Conservation (phyloP, 805 yeast genomes). For the Kuraishia molischiana region DNA sequence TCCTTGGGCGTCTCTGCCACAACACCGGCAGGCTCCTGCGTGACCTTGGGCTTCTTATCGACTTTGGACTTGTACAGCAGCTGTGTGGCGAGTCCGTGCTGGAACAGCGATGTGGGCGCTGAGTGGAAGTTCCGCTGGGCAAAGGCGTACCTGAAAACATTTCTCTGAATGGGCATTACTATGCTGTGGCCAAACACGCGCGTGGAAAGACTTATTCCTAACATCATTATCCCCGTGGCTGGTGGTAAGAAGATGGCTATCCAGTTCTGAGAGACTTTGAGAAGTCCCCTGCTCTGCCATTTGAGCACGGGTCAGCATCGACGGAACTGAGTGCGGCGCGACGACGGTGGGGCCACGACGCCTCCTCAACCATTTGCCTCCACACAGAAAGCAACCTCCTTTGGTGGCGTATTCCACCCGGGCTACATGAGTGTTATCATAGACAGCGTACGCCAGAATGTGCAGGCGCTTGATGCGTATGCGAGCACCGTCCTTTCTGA, state of each 20-base stretch:
- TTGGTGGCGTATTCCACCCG: too few species aligned
- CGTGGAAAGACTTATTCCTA: neutral
- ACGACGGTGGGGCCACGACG: too few species aligned
- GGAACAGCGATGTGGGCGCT: neutral
- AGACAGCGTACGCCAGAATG: neutral
- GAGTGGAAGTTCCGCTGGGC: neutral
- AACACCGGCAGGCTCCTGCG: neutral
- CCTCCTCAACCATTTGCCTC: neutral
- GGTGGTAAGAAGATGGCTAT: too few species aligned
- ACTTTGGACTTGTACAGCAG: constrained; percentile 1
- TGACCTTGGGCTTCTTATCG: neutral
- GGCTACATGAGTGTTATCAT: neutral
- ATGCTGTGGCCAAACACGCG: neutral
- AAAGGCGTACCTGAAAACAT: neutral
- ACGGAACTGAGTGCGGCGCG: too few species aligned
- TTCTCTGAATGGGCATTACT: too few species aligned
- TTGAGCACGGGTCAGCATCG: too few species aligned
- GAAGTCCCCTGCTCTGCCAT: too few species aligned
- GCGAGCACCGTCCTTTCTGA: neutral
- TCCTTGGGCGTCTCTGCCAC: neutral
- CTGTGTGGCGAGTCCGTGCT: neutral
- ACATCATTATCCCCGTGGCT: too few species aligned
- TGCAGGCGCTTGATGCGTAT: neutral
- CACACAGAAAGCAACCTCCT: too few species aligned
- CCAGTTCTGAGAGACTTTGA: too few species aligned